Evolutionary conservation across 2,329 filamentous ascomycete species (phyloP), one percentile per base, ranked within the genome.

Genomic region (Aspergillaceae sp.): DNA sequence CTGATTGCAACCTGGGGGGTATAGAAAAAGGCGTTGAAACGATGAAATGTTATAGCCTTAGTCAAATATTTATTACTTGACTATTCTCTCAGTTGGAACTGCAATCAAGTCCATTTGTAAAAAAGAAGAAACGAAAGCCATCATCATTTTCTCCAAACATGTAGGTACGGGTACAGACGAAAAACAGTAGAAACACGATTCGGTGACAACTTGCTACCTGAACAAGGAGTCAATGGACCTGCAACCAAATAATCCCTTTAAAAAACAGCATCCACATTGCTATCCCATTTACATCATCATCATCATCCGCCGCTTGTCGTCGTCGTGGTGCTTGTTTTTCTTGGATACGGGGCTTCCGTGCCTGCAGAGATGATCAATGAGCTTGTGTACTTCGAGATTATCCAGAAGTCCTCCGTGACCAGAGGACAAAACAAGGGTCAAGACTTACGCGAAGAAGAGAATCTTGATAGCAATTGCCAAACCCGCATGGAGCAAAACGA

Each of bases 401-500:
- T 19, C 19, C 19, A 19, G 19, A 19, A 19, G 19, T 2, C 19
- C 19, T 19, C 19, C 19, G 19, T 19, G 19, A 19, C 6, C 9
- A 7, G 29, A 40, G 8, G 19, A 32, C 40, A 48, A 45, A 8
- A 40, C 37, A 27, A 10, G 11, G 32, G 44, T 8, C 19, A 19
- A 41, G 42, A 69, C 76, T 50, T 72, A 78, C 56, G 89, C 90
- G 70, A 98, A 98, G 77, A 97, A 97, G 29, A 97, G 72, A 48
- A 96, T 84, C 77, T 97, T 97, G 70, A 98, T 97, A 4, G 91
- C 87, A 58, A 97, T 80, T 1, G 91, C 81, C 55, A 98, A 75
- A n/a, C 85, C 92, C 29, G 89, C 83, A 70, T 98, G 92, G 51
- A 97, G 74, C 29, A 79, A 77, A 29, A 97, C 78, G 28, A 98